Evolutionary conservation across 1,139 yeast genomes (phyloP).

Genomic region (Saccharomyces hybrid): DNA sequence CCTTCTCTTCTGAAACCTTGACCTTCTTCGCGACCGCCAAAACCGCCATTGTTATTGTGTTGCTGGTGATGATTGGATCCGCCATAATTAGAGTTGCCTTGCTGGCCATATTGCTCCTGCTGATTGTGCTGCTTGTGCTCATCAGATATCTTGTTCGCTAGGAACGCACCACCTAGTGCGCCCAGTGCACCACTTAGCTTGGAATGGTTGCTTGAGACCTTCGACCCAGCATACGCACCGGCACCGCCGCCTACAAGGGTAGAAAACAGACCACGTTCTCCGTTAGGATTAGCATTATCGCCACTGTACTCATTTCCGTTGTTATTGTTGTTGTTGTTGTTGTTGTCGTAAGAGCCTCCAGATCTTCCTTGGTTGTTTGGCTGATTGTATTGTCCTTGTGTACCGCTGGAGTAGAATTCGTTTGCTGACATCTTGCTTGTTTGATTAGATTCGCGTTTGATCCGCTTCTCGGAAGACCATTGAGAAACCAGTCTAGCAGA

Average conservation of each 20-base stretch:
- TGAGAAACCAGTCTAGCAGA: background rate
- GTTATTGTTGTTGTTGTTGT: constrained; percentile 18
- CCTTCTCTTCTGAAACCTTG: background rate
- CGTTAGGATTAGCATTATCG: constrained; percentile 25
- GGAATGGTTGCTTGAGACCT: constrained; percentile 41
- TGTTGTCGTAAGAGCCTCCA: constrained; percentile 11
- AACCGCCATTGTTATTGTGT: constrained; percentile 8
- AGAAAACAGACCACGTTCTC: constrained; percentile 52
- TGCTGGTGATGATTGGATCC: constrained; percentile 13
- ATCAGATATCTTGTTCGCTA: constrained; percentile 50
- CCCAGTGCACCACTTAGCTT: constrained; percentile 50
- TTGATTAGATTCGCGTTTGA: background rate
- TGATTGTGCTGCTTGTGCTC: constrained; percentile 8
- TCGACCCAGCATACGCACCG: constrained; percentile 43
- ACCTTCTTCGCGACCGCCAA: constrained; percentile 16
- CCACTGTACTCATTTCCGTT: too few relatives aligned
- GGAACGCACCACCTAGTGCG: constrained; percentile 54
- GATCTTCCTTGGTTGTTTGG: constrained; percentile 26
- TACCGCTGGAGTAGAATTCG: constrained; percentile 50
- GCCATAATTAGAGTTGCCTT: background rate
- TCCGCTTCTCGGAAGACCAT: background rate
- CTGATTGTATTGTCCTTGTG: constrained; percentile 34
- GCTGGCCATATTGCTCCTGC: background rate
- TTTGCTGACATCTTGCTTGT: constrained; percentile 46
- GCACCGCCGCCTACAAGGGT: constrained; percentile 54